A percentile compares a stretch with the other conserved stretches of the same genome.
Evolutionary conservation across 768 basidiomycete species (phyloP).

Genomic region (Russula olivacea): DNA sequence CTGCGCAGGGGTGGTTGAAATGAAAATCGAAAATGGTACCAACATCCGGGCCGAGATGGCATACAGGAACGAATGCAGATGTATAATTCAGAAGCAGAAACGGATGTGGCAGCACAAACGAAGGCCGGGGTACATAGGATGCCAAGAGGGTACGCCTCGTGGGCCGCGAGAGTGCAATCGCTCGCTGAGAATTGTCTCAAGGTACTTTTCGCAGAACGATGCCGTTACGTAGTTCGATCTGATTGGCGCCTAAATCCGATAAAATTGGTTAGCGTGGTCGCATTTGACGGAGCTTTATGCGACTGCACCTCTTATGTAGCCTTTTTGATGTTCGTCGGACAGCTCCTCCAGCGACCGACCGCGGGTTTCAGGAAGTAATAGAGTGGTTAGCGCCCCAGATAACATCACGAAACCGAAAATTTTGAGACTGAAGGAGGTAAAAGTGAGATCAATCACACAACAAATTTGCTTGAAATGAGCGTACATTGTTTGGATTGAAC

Average conservation of each 20-base stretch:
- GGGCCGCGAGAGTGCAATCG: background rate
- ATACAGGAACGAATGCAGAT: background rate
- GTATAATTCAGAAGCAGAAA: background rate
- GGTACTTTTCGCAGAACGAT: slow-evolving; percentile 16
- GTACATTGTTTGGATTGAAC: slow-evolving; percentile 34
- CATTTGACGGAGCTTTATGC: background rate
- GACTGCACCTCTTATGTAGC: slow-evolving; percentile 28
- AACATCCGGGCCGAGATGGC: background rate
- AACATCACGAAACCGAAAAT: slow-evolving; percentile 46
- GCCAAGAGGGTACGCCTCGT: no score
- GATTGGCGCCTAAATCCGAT: slow-evolving; percentile 6
- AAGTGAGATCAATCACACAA: background rate
- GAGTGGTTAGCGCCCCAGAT: slow-evolving; percentile 38
- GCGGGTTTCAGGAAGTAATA: slow-evolving; percentile 42
- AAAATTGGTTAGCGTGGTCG: background rate
- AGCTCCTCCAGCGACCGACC: slow-evolving; percentile 34
- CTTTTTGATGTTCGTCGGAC: slow-evolving; percentile 35
- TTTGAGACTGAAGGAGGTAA: slow-evolving; percentile 31
- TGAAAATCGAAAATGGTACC: background rate
- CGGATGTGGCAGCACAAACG: background rate
- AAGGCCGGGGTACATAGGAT: background rate
- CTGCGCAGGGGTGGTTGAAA: slow-evolving; percentile 3
- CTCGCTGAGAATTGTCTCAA: background rate
- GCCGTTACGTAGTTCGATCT: slow-evolving; percentile 22
- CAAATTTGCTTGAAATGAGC: slow-evolving; percentile 22